Evolutionary conservation across 306 rosid genomes (phyloP), one percentile per base, ranked within the genome.

Genomic region (Fragaria iinumae): DNA sequence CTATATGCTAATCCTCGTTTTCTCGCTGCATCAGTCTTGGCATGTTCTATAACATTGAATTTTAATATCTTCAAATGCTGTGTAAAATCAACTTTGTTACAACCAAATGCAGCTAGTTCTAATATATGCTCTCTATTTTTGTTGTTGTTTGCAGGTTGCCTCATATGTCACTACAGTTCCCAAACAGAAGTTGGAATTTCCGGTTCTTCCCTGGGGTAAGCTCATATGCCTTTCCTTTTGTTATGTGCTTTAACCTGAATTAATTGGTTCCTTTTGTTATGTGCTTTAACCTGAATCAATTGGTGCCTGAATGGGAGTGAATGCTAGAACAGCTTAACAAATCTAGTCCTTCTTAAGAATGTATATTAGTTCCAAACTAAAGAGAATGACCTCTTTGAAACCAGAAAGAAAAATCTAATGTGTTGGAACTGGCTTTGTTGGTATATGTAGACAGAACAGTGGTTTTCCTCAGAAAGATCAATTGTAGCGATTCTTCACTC

Each of bases 151-250:
- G 70, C 84, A 92, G 97, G 93, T 89, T 71, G 91, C 85, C 67
- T 87, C 96, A 60, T 92, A 92, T 70, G 74, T 94, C 60, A 91
- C 86, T 69, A 88, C 93, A 21, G 89, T 90, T 77, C 97, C 98
- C 16, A 84, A 70, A 80, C 97, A 89, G 89, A 82, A 81, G 74
- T 82, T 80, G 86, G 98, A 94, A 74, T 94, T 94, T 77, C 96
- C 98, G 0, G 75, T 91, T 83, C 87, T 94, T 86, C 82, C 89
- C 71, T 94, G 98, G 98, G 96, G 96, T 94, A 86, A 86, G 88
- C 79, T 84, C 32, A 47, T 21, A 39, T 82, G 56, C 21, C 20
- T 44, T 67, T 44, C 67, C 8, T 12, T 56, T n/a, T n/a, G n/a
- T n/a, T n/a, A n/a, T 43, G 45, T 20, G 20, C 17, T 68, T 69